Conservation (phyloP, 345 rosid species). For the Euphorbia peplus region DNA sequence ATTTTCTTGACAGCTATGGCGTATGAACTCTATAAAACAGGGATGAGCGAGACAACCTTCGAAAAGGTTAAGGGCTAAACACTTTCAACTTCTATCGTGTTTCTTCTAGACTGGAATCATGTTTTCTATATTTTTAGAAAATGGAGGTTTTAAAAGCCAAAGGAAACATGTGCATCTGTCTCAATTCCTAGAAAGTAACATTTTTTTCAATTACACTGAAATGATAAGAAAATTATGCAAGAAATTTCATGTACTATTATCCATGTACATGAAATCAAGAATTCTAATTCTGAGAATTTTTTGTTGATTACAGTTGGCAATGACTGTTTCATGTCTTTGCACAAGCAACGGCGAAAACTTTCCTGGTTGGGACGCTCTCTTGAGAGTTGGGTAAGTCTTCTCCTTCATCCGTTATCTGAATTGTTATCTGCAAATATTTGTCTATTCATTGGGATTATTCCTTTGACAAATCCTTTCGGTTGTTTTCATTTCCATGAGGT, state of each 20-base stretch:
- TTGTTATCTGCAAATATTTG: neutral
- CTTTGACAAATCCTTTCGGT: neutral
- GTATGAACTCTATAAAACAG: slow-evolving; percentile 88
- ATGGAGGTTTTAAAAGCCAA: neutral
- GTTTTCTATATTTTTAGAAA: neutral
- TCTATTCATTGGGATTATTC: neutral
- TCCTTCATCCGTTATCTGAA: neutral
- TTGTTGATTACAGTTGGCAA: slow-evolving; percentile 52
- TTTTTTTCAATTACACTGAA: neutral
- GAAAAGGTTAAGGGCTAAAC: slow-evolving; percentile 55
- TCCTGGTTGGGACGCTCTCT: slow-evolving; percentile 91
- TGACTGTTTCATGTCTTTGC: slow-evolving; percentile 60
- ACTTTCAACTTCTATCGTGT: neutral
- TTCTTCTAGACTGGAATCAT: slow-evolving; percentile 5
- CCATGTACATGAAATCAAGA: too few species aligned
- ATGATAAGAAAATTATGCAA: neutral
- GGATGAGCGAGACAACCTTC: slow-evolving; percentile 83
- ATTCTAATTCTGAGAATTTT: slow-evolving; percentile 10
- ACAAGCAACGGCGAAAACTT: slow-evolving; percentile 72
- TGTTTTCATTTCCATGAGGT: neutral
- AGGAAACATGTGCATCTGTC: neutral
- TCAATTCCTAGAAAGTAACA: neutral
- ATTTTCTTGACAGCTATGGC: slow-evolving; percentile 93
- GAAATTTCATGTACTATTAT: neutral
- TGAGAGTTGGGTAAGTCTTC: slow-evolving; percentile 61